Evolutionary conservation across 2,329 filamentous ascomycete species (phyloP).

Genomic region (Rhinocladiella mackenziei): DNA sequence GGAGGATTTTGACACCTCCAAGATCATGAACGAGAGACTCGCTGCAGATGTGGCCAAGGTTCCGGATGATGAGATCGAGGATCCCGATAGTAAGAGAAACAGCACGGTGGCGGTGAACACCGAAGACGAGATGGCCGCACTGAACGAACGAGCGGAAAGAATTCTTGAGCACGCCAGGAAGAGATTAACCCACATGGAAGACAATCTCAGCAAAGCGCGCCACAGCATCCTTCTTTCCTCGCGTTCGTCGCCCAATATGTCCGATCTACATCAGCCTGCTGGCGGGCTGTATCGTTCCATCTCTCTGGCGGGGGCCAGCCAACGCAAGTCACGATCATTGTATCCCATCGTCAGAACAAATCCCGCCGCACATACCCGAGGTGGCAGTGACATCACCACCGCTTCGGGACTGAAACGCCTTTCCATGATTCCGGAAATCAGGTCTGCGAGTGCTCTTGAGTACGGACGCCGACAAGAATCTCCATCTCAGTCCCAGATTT

Average conservation of each 20-base stretch:
- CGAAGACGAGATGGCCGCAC: slow-evolving; percentile 66
- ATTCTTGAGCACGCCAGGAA: slow-evolving; percentile 92
- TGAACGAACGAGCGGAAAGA: slow-evolving; percentile 79
- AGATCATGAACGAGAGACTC: slow-evolving; percentile 26
- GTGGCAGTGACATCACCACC: slow-evolving; percentile 42
- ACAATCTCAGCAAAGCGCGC: slow-evolving; percentile 75
- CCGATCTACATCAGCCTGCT: slow-evolving; percentile 39
- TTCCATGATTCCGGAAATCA: slow-evolving; percentile 24
- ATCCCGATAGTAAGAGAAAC: slow-evolving; percentile 31
- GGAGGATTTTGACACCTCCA: slow-evolving; percentile 30
- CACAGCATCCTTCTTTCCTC: slow-evolving; percentile 58
- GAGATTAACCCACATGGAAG: slow-evolving; percentile 87
- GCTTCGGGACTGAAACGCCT: slow-evolving; percentile 21
- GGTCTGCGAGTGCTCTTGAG: slow-evolving; percentile 30
- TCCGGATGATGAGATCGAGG: slow-evolving; percentile 31
- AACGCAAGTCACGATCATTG: slow-evolving; percentile 20
- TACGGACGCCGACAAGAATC: slow-evolving; percentile 25
- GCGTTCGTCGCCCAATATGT: slow-evolving; percentile 46
- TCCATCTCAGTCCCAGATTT: slow-evolving; percentile 16
- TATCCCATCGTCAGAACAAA: slow-evolving; percentile 31
- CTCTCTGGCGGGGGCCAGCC: slow-evolving; percentile 30
- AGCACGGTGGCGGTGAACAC: slow-evolving; percentile 40
- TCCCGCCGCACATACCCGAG: slow-evolving; percentile 38
- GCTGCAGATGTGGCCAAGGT: slow-evolving; percentile 29
- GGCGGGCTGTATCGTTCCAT: slow-evolving; percentile 43